Evolutionary conservation across 2,329 filamentous ascomycete genomes (phyloP), one percentile per base, ranked within the genome.

Genomic region (Xylaria sp.): DNA sequence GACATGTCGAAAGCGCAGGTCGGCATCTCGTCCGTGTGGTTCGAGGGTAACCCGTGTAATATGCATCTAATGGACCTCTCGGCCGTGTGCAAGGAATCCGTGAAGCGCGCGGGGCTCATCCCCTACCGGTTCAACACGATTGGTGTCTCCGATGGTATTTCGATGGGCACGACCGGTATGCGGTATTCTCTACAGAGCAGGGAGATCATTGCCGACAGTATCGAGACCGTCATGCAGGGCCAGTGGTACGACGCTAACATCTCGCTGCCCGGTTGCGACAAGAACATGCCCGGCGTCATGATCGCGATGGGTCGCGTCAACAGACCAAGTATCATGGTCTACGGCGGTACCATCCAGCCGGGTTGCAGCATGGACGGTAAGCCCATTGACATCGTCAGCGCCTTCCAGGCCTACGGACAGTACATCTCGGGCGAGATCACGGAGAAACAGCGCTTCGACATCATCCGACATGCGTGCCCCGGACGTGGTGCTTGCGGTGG

Each of bases 81-180:
- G 70, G 81, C 88, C 72, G 78, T 88, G 61, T 89, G 96, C 62
- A 78, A 76, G 68, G 73, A 84, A 64, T 84, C 81, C 13, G 81
- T 86, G 39, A 74, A 74, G 51, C 75, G 88, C 66, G 90, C 92
- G 24, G 90, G 91, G 19, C 81, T 99, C 57, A 82, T 96, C 56
- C 91, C 92, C 60, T 96, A 95, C 81, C 92, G 97, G 73, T 99
- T 99, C 85, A 99, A 99, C 81, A 99, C 95, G 56, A 91, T 99
- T 69, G 94, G 94, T 69, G 95, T 99, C 63, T 96, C 91, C 61
- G 94, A 99, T 72, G 94, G 86, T 54, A 99, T 99, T 67, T 96
- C 91, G 66, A 99, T 99, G 94, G 94, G 94, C 47, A 99, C 94
- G 44, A 90, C 88, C 34, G 94, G 95, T 66, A 99, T 99, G 94